These are phyloP conservation scores for Epichloe aotearoae DNA, from an alignment of 2,329 filamentous ascomycete genomes.

Conservation along the genomic window DNA sequence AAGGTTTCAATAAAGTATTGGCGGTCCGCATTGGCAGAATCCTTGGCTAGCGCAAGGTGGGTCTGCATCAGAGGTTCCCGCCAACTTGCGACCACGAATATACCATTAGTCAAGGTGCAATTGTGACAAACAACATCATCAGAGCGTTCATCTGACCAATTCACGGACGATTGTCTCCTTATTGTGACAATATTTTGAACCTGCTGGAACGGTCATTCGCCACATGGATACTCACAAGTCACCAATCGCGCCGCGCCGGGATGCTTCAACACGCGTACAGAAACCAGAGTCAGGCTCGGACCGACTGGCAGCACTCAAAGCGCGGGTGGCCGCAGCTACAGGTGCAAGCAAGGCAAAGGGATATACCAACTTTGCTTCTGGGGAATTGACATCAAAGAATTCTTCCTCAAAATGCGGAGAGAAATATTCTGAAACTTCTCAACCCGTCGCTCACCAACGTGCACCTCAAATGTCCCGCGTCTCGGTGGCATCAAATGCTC, in stretches of 20 bases:
- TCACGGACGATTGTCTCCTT: no score
- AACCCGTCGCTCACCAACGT: not conserved
- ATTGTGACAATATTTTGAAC: not conserved
- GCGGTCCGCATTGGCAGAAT: conserved; percentile 31
- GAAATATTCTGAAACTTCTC: conserved; percentile 6
- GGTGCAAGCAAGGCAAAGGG: conserved; percentile 45
- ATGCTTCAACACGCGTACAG: conserved; percentile 39
- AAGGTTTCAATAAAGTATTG: no score
- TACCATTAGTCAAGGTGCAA: not conserved
- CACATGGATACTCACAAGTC: conserved; percentile 37
- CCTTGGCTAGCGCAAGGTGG: conserved; percentile 6
- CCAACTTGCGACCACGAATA: not conserved
- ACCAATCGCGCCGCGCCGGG: conserved; percentile 41
- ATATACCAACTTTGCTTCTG: conserved; percentile 62
- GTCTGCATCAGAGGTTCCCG: not conserved
- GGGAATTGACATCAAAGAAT: conserved; percentile 38
- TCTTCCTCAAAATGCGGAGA: conserved; percentile 26
- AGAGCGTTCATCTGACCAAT: no score
- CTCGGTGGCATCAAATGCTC: conserved; percentile 7
- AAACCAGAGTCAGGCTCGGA: conserved; percentile 47
- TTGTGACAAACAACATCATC: no score
- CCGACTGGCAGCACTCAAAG: conserved; percentile 63
- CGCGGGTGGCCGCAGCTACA: conserved; percentile 65
- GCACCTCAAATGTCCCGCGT: conserved; percentile 1
- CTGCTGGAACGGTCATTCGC: not conserved